Percentiles rank a stretch among this genome's conserved stretches.
Evolutionary conservation across 2,329 filamentous ascomycete genomes (phyloP).

Genomic region (Mycosphaerella sp.): DNA sequence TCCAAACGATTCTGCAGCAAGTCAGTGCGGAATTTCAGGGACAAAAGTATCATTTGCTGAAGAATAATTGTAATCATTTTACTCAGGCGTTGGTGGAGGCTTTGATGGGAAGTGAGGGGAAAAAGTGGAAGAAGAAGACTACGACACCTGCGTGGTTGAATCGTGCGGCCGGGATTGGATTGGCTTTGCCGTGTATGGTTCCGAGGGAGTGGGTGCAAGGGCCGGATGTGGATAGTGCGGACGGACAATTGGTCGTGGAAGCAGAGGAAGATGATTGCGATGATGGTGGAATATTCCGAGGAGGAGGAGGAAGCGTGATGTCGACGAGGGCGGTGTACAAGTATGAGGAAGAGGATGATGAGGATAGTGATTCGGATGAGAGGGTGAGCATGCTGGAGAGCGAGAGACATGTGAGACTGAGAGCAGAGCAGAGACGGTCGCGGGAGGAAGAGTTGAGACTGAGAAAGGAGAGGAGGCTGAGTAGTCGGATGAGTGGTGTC

Average conservation of each 20-base stretch:
- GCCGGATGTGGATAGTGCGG: slow-evolving; percentile 66
- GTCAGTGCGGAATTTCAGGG: slow-evolving; percentile 69
- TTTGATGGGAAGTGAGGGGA: slow-evolving; percentile 52
- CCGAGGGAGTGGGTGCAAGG: slow-evolving; percentile 75
- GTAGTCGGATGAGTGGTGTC: background rate
- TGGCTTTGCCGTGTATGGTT: slow-evolving; percentile 74
- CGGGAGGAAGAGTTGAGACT: slow-evolving; percentile 11
- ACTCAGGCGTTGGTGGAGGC: slow-evolving; percentile 68
- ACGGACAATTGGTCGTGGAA: slow-evolving; percentile 51
- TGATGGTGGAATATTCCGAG: slow-evolving; percentile 15
- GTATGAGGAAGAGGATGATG: slow-evolving; percentile 7
- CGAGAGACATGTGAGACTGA: slow-evolving; percentile 22
- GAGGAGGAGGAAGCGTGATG: too few relatives aligned
- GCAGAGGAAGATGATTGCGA: slow-evolving; percentile 47
- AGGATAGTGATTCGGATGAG: slow-evolving; percentile 4
- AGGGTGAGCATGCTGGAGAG: slow-evolving; percentile 9
- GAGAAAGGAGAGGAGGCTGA: slow-evolving; percentile 3
- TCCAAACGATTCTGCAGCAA: slow-evolving; percentile 45
- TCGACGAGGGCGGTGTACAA: too few relatives aligned
- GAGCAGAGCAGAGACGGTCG: slow-evolving; percentile 31
- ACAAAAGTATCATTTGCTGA: slow-evolving; percentile 71
- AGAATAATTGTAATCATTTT: slow-evolving; percentile 85
- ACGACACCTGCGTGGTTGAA: slow-evolving; percentile 71
- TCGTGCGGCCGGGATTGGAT: slow-evolving; percentile 73
- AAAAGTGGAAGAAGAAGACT: too few relatives aligned